Evolutionary conservation across 352 stramenopile genomes (phyloP).

Genomic region (Bremia lactucae): DNA sequence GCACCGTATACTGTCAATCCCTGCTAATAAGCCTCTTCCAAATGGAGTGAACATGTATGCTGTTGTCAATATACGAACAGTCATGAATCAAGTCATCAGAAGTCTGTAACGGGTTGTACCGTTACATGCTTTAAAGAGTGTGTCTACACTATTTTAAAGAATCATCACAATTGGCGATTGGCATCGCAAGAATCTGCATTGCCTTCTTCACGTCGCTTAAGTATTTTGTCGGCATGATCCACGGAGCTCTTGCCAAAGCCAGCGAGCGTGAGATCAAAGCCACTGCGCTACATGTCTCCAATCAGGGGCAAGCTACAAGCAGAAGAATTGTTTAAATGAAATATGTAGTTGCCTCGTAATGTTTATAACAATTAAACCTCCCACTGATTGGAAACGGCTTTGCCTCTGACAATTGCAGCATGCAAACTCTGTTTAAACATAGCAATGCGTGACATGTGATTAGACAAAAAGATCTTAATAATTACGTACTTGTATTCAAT

Average conservation of each 20-base stretch:
- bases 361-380: too few species aligned
- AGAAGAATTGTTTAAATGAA: too few species aligned
- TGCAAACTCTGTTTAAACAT: constrained; percentile 39
- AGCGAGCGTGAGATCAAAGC: constrained; percentile 66
- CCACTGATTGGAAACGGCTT: constrained; percentile 90
- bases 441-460: too few species aligned
- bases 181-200: constrained; percentile 75
- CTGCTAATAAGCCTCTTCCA: not conserved
- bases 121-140: too few species aligned
- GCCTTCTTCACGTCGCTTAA: constrained; percentile 83
- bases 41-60: not conserved
- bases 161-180: constrained; percentile 65
- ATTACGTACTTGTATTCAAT: constrained; percentile 74
- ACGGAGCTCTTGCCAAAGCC: constrained; percentile 73
- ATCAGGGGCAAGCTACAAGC: constrained; percentile 63
- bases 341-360: too few species aligned
- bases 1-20: not conserved
- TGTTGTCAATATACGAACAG: not conserved
- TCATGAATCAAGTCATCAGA: constrained; percentile 1
- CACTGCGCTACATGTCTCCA: constrained; percentile 61
- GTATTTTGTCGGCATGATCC: constrained; percentile 91
- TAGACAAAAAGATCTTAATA: not conserved
- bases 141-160: too few species aligned
- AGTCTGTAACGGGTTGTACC: too few species aligned
- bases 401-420: constrained; percentile 67